phyloP scores from a whole-genome alignment of 2,329 filamentous ascomycete species.

The Xylaria sp. region DNA sequence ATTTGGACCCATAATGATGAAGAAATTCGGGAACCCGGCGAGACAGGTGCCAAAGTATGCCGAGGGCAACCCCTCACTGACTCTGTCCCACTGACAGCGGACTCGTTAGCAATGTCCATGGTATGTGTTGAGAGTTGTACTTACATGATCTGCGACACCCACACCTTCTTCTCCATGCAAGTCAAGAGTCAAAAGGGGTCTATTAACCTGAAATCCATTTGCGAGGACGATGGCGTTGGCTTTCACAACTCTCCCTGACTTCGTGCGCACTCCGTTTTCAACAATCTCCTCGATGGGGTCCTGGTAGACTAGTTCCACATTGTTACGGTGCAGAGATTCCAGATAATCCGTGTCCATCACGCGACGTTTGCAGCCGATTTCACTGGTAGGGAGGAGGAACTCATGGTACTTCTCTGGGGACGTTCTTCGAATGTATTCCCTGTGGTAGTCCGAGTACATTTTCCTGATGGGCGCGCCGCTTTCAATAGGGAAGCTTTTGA shows the following conservation, averaged over 20 bases:
- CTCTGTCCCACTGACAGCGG: constrained; percentile 23
- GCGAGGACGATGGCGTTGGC: constrained; percentile 34
- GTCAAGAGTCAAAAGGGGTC: constrained; percentile 16
- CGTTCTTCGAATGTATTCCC: constrained; percentile 19
- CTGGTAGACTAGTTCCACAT: constrained; percentile 30
- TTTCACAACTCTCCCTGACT: constrained; percentile 24
- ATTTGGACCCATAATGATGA: constrained; percentile 33
- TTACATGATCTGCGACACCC: constrained; percentile 29
- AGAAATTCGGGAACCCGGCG: constrained; percentile 33
- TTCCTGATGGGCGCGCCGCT: constrained; percentile 24
- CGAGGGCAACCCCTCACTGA: constrained; percentile 28
- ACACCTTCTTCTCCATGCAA: constrained; percentile 23
- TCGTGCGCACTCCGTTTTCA: constrained; percentile 31
- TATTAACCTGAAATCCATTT: constrained; percentile 27
- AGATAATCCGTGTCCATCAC: constrained; percentile 35
- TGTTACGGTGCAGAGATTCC: constrained; percentile 26
- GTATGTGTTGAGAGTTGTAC: background rate
- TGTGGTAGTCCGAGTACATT: constrained; percentile 10
- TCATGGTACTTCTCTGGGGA: constrained; percentile 31
- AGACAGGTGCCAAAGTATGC: constrained; percentile 34
- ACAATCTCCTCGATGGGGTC: constrained; percentile 33
- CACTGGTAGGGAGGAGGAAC: constrained; percentile 28
- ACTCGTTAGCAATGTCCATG: constrained; percentile 3
- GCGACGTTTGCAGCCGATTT: constrained; percentile 32
- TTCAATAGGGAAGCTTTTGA: constrained; percentile 18